phyloP scores from a whole-genome alignment of 2,329 filamentous ascomycete genomes.

The Macrophomina phaseolina region DNA sequence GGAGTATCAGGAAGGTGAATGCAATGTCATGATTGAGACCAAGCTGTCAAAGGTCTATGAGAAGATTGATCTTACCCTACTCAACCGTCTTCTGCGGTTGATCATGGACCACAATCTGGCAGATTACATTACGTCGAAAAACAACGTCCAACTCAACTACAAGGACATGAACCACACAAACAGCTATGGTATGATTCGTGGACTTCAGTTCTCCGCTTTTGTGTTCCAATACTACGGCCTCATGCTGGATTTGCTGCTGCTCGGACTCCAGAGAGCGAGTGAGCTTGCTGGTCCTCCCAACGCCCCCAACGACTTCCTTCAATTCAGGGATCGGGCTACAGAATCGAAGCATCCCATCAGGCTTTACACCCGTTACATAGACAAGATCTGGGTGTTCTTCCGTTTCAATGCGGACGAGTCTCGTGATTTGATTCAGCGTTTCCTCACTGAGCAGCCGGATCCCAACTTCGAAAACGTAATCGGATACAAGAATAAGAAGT shows the following conservation, averaged over 20 bases:
- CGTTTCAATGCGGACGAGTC: constrained; percentile 94
- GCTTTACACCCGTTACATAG: constrained; percentile 96
- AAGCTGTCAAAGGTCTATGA: constrained; percentile 99
- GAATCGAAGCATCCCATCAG: constrained; percentile 94
- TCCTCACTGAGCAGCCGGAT: constrained; percentile 96
- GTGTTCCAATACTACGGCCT: constrained; percentile 99
- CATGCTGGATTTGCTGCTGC: constrained; percentile 88
- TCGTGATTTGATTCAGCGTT: constrained; percentile 92
- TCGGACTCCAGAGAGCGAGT: constrained; percentile 93
- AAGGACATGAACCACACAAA: constrained; percentile 99
- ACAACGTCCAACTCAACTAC: constrained; percentile 98
- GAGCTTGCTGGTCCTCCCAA: constrained; percentile 95
- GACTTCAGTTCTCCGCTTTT: constrained; percentile 96
- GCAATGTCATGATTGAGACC: constrained; percentile 98
- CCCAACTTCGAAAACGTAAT: constrained; percentile 99
- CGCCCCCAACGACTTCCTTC: constrained; percentile 94
- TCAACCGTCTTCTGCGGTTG: constrained; percentile 88
- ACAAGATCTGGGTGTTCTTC: constrained; percentile 98
- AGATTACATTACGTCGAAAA: constrained; percentile 99
- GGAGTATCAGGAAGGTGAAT: constrained; percentile 92
- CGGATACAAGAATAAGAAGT: constrained; percentile 99
- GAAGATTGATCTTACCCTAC: constrained; percentile 94
- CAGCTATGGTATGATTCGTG: constrained; percentile 97
- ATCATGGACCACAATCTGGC: constrained; percentile 99
- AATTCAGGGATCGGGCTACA: constrained; percentile 91